Evolutionary conservation across 768 basidiomycete species (phyloP).

Genomic region (Tephrocybe rancida): DNA sequence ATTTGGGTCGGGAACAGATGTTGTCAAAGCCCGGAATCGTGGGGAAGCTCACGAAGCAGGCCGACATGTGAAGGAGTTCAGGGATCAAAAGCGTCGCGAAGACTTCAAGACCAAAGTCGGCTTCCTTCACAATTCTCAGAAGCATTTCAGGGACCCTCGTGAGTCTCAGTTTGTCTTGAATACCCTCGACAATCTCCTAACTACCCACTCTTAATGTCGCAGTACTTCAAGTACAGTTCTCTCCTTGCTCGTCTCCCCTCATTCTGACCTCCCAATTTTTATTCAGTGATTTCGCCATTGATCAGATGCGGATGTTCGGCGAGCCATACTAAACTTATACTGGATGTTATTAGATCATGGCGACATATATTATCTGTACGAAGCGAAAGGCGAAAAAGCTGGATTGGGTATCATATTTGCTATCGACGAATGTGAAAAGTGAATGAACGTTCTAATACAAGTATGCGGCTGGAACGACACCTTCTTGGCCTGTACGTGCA

Average conservation of each 20-base stretch:
- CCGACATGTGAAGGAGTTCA: constrained; percentile 80
- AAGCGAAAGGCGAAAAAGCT: constrained; percentile 14
- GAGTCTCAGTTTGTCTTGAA: constrained; percentile 31
- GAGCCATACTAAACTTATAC: background rate
- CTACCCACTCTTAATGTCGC: background rate
- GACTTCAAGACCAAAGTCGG: constrained; percentile 85
- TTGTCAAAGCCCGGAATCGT: constrained; percentile 89
- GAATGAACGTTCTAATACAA: constrained; percentile 63
- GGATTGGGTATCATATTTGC: constrained; percentile 27
- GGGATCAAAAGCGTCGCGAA: constrained; percentile 78
- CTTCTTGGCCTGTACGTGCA: constrained; percentile 76
- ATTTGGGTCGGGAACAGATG: constrained; percentile 77
- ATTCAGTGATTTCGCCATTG: constrained; percentile 3
- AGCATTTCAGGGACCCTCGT: constrained; percentile 82
- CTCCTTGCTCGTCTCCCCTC: background rate
- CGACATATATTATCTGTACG: constrained; percentile 5
- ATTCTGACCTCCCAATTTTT: background rate
- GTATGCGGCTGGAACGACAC: constrained; percentile 91
- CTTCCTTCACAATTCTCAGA: constrained; percentile 83
- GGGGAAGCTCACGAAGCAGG: constrained; percentile 95
- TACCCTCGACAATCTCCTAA: background rate
- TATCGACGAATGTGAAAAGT: constrained; percentile 37
- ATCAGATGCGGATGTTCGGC: no score
- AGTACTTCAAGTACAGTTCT: constrained; percentile 21
- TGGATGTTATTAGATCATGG: background rate